Evolutionary conservation across 805 yeast species (phyloP).

Genomic region (Ogataea methanolica): DNA sequence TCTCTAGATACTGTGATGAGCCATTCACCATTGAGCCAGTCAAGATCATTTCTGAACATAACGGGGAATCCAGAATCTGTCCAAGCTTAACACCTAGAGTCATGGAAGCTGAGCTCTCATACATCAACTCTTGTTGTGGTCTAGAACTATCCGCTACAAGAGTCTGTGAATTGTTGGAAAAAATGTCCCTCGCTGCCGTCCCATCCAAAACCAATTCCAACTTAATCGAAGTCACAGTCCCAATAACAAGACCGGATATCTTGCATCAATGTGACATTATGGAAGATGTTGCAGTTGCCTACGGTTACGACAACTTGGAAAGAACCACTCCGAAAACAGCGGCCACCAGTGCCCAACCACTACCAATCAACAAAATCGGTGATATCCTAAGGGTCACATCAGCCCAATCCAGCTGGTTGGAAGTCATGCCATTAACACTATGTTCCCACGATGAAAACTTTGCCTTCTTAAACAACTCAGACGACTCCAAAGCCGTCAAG

Average conservation of each 20-base stretch:
- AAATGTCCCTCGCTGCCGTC: slow-evolving; percentile 74
- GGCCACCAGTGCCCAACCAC: slow-evolving; percentile 78
- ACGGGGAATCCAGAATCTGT: slow-evolving; percentile 64
- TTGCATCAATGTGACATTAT: slow-evolving; percentile 96
- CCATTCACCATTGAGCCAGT: slow-evolving; percentile 91
- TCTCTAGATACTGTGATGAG: slow-evolving; percentile 76
- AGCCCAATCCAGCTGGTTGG: slow-evolving; percentile 93
- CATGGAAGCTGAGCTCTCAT: slow-evolving; percentile 69
- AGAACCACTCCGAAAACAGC: slow-evolving; percentile 75
- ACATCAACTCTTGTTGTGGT: slow-evolving; percentile 93
- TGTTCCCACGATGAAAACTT: slow-evolving; percentile 98
- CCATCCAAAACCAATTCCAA: slow-evolving; percentile 44
- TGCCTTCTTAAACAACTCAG: slow-evolving; percentile 69
- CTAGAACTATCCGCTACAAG: slow-evolving; percentile 64
- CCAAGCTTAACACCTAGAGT: slow-evolving; percentile 70
- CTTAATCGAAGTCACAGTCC: slow-evolving; percentile 64
- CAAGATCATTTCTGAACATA: slow-evolving; percentile 76
- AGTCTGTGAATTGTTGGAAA: slow-evolving; percentile 61
- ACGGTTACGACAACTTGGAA: slow-evolving; percentile 85
- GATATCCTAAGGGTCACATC: slow-evolving; percentile 89
- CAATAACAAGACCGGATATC: slow-evolving; percentile 93
- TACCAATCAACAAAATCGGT: slow-evolving; percentile 85
- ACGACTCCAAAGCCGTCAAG: slow-evolving; percentile 75
- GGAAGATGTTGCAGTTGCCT: slow-evolving; percentile 97
- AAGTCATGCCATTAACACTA: slow-evolving; percentile 91